Evolutionary conservation across 345 rosid species (phyloP), one percentile per base, ranked within the genome.

Genomic region (Theobroma cacao): DNA sequence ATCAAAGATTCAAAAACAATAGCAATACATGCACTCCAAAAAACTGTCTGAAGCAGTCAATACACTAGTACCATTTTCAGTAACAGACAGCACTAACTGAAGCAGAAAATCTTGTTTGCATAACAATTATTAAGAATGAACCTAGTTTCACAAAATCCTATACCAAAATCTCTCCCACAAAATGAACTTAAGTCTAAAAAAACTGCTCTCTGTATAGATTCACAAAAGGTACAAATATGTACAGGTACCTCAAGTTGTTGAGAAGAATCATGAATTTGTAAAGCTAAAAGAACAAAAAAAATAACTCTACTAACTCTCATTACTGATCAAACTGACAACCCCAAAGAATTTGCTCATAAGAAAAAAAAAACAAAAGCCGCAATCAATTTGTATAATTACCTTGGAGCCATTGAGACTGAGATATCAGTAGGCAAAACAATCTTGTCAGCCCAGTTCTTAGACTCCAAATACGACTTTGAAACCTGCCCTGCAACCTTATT

Each of bases 381-480:
- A 50, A 12, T 5, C 45, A 71, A 34, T 53, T 52, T 34, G 75
- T 24, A 38, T 52, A 2, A 3, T 86, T 82, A 91, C 80, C 91
- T 79, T 26, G 92, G 90, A 0, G 90, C 90, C 75, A 90, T 74
- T 3, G 95, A 89, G 24, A 87, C 83, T 1, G 92, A 88, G 64
- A 90, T 82, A 53, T 83, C 91, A 75, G 76, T 77, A 9, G 89
- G 80, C 56, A 85, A 52, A 28, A 75, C 80, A 34, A 88, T 28
- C 8, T 59, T 80, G 30, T 88, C 89, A 11, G 82, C 82, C 95
- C 95, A 91, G 13, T 36, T 63, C 79, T 64, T 79, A 0, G 92
- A 89, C 31, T 85, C 89, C 77, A 90, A 50, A 78, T 76, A 89
- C 80, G 83, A 56, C 79, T 78, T 86, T 5, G 90, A 87, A 38